These are phyloP conservation scores for Auricularia sp. DNA, from an alignment of 768 basidiomycete genomes.

Conservation along the genomic window DNA sequence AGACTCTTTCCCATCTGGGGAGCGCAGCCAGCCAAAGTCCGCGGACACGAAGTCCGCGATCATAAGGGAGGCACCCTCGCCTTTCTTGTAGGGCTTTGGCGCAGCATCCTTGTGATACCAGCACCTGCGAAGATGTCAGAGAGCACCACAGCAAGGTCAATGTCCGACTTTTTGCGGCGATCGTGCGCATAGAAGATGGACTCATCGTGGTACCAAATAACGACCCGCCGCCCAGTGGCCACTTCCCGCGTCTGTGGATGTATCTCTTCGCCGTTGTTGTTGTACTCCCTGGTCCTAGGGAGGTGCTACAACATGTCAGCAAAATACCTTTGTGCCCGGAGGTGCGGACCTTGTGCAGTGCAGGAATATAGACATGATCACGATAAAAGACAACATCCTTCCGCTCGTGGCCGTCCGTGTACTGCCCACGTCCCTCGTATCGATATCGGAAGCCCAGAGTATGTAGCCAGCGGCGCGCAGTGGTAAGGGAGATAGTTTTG, in stretches of 20 bases:
- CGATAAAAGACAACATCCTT: conserved; percentile 12
- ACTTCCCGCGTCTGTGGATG: not conserved
- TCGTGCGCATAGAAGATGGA: conserved; percentile 15
- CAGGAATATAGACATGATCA: not conserved
- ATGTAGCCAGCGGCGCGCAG: conserved; percentile 24
- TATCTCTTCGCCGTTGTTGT: not conserved
- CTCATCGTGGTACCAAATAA: conserved; percentile 10
- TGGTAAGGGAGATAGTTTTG: conserved; percentile 14
- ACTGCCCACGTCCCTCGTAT: conserved; percentile 23
- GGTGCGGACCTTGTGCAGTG: not conserved
- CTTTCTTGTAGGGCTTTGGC: conserved; percentile 9
- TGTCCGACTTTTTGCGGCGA: conserved; percentile 1
- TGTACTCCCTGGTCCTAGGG: not conserved
- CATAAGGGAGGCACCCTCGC: conserved; percentile 12
- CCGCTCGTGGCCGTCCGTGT: conserved; percentile 29
- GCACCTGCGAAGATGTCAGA: not conserved
- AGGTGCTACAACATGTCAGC: not conserved
- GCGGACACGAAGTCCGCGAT: conserved; percentile 13
- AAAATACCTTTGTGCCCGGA: not conserved
- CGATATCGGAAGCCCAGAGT: conserved; percentile 23
- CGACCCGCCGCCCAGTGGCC: not conserved
- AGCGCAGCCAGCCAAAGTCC: conserved; percentile 4
- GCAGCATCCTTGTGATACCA: conserved; percentile 9
- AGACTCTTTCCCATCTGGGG: conserved; percentile 4
- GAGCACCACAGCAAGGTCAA: too few species aligned